phyloP scores from a whole-genome alignment of 2,329 filamentous ascomycete species.

The Aspergillus texensis region DNA sequence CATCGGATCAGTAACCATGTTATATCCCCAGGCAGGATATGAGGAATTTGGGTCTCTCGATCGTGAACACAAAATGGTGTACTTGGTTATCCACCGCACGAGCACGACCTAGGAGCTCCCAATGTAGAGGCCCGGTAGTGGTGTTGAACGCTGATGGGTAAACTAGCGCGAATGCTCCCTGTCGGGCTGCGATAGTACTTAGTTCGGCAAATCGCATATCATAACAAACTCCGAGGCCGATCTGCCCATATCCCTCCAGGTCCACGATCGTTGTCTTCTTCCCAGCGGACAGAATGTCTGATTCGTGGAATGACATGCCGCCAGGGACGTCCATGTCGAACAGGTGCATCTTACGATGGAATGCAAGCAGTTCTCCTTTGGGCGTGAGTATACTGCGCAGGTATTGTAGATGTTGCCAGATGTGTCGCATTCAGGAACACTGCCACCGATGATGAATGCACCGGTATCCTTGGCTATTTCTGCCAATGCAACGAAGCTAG shows the following conservation, averaged over 20 bases:
- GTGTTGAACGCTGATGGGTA: slow-evolving; percentile 98
- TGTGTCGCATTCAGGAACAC: slow-evolving; percentile 78
- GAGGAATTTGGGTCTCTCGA: slow-evolving; percentile 74
- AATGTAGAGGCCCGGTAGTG: slow-evolving; percentile 90
- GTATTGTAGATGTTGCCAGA: slow-evolving; percentile 87
- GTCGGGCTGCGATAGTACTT: slow-evolving; percentile 82
- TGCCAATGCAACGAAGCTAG: slow-evolving; percentile 82
- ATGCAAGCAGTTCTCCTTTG: slow-evolving; percentile 72
- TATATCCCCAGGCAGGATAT: slow-evolving; percentile 93
- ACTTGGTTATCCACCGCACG: slow-evolving; percentile 92
- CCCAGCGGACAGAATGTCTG: slow-evolving; percentile 82
- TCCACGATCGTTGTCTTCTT: slow-evolving; percentile 84
- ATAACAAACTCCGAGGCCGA: slow-evolving; percentile 93
- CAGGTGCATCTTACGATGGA: slow-evolving; percentile 90
- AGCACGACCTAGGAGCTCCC: slow-evolving; percentile 79
- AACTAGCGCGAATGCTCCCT: slow-evolving; percentile 81
- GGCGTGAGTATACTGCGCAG: slow-evolving; percentile 76
- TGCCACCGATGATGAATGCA: slow-evolving; percentile 84
- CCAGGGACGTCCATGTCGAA: slow-evolving; percentile 98
- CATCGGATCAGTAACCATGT: slow-evolving; percentile 83
- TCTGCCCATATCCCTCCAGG: slow-evolving; percentile 81
- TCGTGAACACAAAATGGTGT: slow-evolving; percentile 89
- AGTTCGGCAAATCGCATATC: slow-evolving; percentile 96
- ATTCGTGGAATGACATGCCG: slow-evolving; percentile 88
- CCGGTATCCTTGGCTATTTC: slow-evolving; percentile 76